Percentiles rank a stretch among this genome's conserved stretches.
phyloP scores from a whole-genome alignment of 345 rosid species.

The Citrus reticulata region DNA sequence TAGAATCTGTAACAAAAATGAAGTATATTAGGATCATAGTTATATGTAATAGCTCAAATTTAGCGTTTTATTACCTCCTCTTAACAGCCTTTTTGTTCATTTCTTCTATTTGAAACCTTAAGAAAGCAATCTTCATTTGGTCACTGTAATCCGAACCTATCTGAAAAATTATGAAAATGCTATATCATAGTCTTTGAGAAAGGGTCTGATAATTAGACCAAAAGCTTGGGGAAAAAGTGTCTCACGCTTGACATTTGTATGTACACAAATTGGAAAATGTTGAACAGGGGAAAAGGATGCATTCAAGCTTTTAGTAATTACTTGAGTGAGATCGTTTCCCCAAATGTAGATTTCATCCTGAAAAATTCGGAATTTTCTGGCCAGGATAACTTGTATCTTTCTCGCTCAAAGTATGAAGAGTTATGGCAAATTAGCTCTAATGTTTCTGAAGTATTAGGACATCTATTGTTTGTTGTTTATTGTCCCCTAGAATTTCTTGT shows the following conservation, averaged over 20 bases:
- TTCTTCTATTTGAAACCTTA: slow-evolving; percentile 23
- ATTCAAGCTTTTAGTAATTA: slow-evolving; percentile 15
- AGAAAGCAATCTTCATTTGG: slow-evolving; percentile 38
- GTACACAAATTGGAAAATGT: too few species aligned
- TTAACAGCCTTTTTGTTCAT: not conserved
- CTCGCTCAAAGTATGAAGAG: slow-evolving; percentile 40
- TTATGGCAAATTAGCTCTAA: not conserved
- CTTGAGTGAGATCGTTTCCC: slow-evolving; percentile 47
- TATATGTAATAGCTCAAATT: not conserved
- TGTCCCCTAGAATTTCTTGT: not conserved
- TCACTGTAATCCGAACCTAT: slow-evolving; percentile 40
- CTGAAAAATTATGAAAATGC: slow-evolving; percentile 17
- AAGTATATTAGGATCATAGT: too few species aligned
- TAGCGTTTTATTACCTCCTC: slow-evolving; percentile 19
- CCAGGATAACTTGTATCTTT: slow-evolving; percentile 71
- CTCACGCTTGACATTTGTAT: too few species aligned
- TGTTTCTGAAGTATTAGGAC: not conserved
- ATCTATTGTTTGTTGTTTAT: not conserved
- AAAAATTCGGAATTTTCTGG: slow-evolving; percentile 72
- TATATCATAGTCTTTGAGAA: not conserved
- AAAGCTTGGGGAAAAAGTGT: too few species aligned
- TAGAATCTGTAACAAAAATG: too few species aligned
- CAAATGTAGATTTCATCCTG: slow-evolving; percentile 58
- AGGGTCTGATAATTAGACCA: too few species aligned
- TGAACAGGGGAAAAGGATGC: too few species aligned